Conservation (phyloP, 805 yeast species). For the Zygotorulaspora danielsina region DNA sequence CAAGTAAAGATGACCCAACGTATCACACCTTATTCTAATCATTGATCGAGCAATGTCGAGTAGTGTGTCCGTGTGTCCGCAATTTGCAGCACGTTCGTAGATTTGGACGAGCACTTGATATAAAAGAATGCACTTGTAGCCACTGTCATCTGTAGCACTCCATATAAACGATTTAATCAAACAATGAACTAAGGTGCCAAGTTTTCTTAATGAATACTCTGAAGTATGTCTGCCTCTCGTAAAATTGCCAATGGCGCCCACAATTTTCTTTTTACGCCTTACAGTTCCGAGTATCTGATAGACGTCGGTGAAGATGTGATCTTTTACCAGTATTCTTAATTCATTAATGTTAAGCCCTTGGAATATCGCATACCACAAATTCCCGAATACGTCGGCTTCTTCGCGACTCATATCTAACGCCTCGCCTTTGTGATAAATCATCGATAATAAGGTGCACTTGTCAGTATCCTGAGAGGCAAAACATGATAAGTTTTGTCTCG, state of each 20-base stretch:
- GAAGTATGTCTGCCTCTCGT: conserved; percentile 7
- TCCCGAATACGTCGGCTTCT: conserved; percentile 3
- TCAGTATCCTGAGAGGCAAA: neutral
- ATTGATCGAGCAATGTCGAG: conserved; percentile 50
- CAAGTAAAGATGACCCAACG: conserved; percentile 44
- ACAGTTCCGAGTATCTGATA: conserved; percentile 6
- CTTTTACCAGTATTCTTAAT: conserved; percentile 50
- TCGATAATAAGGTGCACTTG: neutral
- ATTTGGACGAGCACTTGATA: conserved; percentile 30
- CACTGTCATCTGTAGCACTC: conserved; percentile 23
- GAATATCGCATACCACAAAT: conserved; percentile 5
- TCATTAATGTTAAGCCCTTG: conserved; percentile 49
- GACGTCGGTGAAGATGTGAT: conserved; percentile 21
- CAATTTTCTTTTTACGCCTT: conserved; percentile 16
- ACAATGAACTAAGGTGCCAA: conserved; percentile 18
- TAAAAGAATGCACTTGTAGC: conserved; percentile 27
- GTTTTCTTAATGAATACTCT: conserved; percentile 9
- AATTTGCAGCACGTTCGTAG: conserved; percentile 37
- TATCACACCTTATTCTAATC: conserved; percentile 49
- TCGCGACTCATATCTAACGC: neutral
- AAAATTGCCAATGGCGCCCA: conserved; percentile 10
- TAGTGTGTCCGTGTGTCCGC: conserved; percentile 37
- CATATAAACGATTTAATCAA: conserved; percentile 30
- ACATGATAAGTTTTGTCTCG: neutral
- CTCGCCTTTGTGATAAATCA: conserved; percentile 4